A percentile compares a stretch with the other conserved stretches of the same genome.
Evolutionary conservation across 768 basidiomycete genomes (phyloP).

Genomic region (Nidularia pulvinata): DNA sequence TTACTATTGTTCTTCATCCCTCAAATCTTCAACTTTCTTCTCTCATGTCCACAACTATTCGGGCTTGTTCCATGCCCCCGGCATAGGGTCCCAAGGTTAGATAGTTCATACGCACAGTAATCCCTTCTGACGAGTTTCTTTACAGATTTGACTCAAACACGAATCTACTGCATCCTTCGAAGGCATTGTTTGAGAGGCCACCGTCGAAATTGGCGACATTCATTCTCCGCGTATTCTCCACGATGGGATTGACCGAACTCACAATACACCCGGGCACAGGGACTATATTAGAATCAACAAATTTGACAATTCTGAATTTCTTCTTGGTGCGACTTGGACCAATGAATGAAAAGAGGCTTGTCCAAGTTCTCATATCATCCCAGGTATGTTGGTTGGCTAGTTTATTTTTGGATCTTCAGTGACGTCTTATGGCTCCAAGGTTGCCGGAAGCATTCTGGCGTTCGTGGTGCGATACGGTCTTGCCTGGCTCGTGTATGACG

Average conservation of each 20-base stretch:
- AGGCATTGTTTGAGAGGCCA: constrained; percentile 54
- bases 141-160: constrained; percentile 74
- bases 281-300: constrained; percentile 71
- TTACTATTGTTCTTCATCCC: constrained; percentile 96
- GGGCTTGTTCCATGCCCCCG: constrained; percentile 93
- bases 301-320: constrained; percentile 90
- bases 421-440: constrained; percentile 30
- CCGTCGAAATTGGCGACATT: constrained; percentile 55
- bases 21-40: constrained; percentile 96
- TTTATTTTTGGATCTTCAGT: not conserved
- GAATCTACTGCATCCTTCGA: constrained; percentile 79
- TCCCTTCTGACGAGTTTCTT: no score
- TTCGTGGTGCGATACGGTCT: constrained; percentile 91
- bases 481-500: constrained; percentile 89
- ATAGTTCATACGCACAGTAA: not conserved
- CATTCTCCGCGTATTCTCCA: constrained; percentile 57
- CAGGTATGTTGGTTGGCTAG: constrained; percentile 49
- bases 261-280: constrained; percentile 53
- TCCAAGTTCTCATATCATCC: constrained; percentile 66
- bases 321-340: constrained; percentile 81
- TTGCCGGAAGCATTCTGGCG: constrained; percentile 75
- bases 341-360: constrained; percentile 83
- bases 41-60: constrained; percentile 95
- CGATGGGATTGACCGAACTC: constrained; percentile 68
- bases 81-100: constrained; percentile 89